Evolutionary conservation across 768 basidiomycete species (phyloP).

Genomic region (Rhizopogon rudus): DNA sequence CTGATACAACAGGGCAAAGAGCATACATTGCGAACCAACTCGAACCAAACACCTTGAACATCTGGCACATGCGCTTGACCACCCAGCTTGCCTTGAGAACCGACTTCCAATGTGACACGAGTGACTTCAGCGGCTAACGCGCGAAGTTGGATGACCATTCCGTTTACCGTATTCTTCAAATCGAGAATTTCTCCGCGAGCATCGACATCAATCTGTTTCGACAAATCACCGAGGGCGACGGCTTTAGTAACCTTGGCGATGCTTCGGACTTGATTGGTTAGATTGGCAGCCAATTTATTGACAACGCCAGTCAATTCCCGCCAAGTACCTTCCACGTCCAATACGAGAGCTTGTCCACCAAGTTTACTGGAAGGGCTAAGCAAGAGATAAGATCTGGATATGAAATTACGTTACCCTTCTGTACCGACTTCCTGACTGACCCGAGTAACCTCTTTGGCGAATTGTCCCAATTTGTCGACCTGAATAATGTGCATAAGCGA

Average conservation of each 20-base stretch:
- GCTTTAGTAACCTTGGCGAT: constrained; percentile 64
- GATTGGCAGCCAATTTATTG: constrained; percentile 75
- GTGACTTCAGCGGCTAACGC: constrained; percentile 80
- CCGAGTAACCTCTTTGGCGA: constrained; percentile 88
- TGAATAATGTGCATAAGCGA: constrained; percentile 11
- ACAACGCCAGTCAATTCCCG: constrained; percentile 78
- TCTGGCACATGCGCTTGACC: constrained; percentile 86
- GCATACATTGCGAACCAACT: constrained; percentile 70
- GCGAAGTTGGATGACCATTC: constrained; percentile 47
- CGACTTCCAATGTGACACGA: constrained; percentile 80
- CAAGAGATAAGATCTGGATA: constrained; percentile 27
- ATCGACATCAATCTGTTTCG: constrained; percentile 89
- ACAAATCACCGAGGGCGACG: constrained; percentile 85
- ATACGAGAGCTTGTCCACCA: constrained; percentile 80
- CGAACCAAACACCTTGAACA: constrained; percentile 89
- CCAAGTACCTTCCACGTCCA: constrained; percentile 92
- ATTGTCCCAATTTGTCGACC: constrained; percentile 75
- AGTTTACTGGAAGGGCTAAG: constrained; percentile 46
- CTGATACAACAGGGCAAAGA: neutral
- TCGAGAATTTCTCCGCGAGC: constrained; percentile 87
- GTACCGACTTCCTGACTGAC: constrained; percentile 83
- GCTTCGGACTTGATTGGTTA: constrained; percentile 55
- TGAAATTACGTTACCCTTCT: constrained; percentile 46
- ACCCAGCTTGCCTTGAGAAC: constrained; percentile 84
- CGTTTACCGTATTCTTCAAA: constrained; percentile 59